Conservation (phyloP, 495 filamentous ascomycete species). For the Thozetella sp. region DNA sequence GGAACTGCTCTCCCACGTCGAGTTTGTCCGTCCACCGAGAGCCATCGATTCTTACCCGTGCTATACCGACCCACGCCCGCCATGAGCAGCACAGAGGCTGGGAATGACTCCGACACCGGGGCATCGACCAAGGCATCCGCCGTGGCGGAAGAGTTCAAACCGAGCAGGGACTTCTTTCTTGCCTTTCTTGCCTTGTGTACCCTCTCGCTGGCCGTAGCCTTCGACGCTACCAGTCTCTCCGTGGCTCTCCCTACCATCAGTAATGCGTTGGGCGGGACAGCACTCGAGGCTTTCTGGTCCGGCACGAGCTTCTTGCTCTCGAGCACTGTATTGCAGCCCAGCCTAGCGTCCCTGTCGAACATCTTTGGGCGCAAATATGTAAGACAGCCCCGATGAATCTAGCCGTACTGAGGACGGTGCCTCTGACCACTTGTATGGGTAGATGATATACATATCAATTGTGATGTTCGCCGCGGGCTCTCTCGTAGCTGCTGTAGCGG, state of each 20-base stretch:
- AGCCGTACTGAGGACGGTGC: no score
- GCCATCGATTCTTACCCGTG: no score
- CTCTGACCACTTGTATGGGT: no score
- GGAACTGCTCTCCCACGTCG: no score
- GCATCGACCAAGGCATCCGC: background rate
- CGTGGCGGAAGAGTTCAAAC: conserved; percentile 10
- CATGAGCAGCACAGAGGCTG: background rate
- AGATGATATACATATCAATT: conserved; percentile 50
- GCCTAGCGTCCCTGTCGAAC: conserved; percentile 50
- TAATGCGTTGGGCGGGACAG: conserved; percentile 45
- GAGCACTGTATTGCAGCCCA: conserved; percentile 53
- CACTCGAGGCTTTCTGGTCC: conserved; percentile 63
- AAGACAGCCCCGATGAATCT: background rate
- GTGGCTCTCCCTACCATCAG: conserved; percentile 70
- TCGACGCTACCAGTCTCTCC: conserved; percentile 75
- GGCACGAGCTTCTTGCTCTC: conserved; percentile 57
- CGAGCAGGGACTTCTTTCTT: conserved; percentile 27
- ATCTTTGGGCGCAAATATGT: conserved; percentile 46
- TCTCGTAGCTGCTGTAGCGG: conserved; percentile 59
- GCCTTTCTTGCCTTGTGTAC: conserved; percentile 62
- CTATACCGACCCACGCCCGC: no score
- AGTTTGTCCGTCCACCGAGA: no score
- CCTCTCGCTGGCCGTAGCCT: conserved; percentile 66
- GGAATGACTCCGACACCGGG: background rate
- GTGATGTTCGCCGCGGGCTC: conserved; percentile 60